phyloP scores from a whole-genome alignment of 2,329 filamentous ascomycete genomes.

The Stachybotrys echinatus region DNA sequence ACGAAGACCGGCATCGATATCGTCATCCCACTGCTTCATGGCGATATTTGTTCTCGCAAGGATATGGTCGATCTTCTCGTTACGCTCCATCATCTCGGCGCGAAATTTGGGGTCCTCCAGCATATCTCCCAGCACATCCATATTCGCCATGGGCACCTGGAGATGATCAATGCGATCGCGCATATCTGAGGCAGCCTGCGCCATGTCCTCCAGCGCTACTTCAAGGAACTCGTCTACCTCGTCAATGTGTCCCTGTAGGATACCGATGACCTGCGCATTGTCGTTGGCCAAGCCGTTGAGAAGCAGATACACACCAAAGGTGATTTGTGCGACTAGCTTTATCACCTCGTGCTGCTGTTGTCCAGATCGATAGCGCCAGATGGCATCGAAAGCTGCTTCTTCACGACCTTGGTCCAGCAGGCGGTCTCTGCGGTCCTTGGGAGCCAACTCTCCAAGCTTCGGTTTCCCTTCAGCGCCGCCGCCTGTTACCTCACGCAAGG shows the following conservation, averaged over 20 bases:
- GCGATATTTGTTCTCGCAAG: slow-evolving; percentile 71
- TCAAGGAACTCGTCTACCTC: slow-evolving; percentile 91
- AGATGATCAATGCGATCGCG: slow-evolving; percentile 74
- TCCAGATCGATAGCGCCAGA: slow-evolving; percentile 70
- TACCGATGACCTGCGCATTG: slow-evolving; percentile 79
- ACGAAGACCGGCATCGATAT: slow-evolving; percentile 72
- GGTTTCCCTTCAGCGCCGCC: slow-evolving; percentile 40
- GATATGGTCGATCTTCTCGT: slow-evolving; percentile 87
- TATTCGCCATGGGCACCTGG: slow-evolving; percentile 77
- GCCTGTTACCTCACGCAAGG: slow-evolving; percentile 65
- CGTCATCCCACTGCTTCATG: slow-evolving; percentile 72
- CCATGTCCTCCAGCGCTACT: slow-evolving; percentile 77
- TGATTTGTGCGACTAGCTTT: slow-evolving; percentile 88
- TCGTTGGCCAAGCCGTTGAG: slow-evolving; percentile 84
- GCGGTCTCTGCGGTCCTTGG: slow-evolving; percentile 57
- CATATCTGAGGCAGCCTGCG: slow-evolving; percentile 73
- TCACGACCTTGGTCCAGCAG: slow-evolving; percentile 64
- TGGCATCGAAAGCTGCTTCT: slow-evolving; percentile 64
- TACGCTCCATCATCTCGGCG: slow-evolving; percentile 75
- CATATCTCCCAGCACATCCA: slow-evolving; percentile 79
- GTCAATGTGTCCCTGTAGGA: slow-evolving; percentile 87
- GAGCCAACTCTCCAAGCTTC: slow-evolving; percentile 48
- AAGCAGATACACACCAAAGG: slow-evolving; percentile 86
- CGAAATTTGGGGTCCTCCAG: slow-evolving; percentile 80
- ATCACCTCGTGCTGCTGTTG: slow-evolving; percentile 82